Evolutionary conservation across 2,329 filamentous ascomycete genomes (phyloP).

Genomic region (Clonostachys sp.): DNA sequence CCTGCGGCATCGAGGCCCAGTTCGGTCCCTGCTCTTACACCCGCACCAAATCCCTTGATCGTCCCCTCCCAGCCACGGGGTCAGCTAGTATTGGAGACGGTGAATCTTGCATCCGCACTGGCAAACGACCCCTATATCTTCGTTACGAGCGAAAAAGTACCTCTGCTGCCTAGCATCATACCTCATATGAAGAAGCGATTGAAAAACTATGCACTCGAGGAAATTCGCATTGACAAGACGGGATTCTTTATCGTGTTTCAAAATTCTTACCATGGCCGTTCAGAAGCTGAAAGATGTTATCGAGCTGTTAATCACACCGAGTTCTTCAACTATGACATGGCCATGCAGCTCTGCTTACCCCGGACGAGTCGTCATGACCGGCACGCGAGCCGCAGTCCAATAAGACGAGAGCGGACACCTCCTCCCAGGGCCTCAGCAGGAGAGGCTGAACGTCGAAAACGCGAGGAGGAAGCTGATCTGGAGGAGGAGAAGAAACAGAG

Average conservation of each 20-base stretch:
- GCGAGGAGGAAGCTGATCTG: slow-evolving; percentile 75
- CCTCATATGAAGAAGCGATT: slow-evolving; percentile 87
- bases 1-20: slow-evolving; percentile 56
- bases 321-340: slow-evolving; percentile 89
- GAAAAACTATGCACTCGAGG: slow-evolving; percentile 75
- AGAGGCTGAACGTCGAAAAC: slow-evolving; percentile 59
- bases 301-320: slow-evolving; percentile 73
- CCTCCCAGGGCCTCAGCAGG: slow-evolving; percentile 46
- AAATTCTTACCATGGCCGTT: slow-evolving; percentile 69
- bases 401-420: slow-evolving; percentile 11
- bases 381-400: slow-evolving; percentile 22
- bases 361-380: slow-evolving; percentile 13
- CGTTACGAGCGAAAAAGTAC: slow-evolving; percentile 80
- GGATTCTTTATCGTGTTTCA: slow-evolving; percentile 94
- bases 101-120: slow-evolving; percentile 64
- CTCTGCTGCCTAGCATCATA: slow-evolving; percentile 79
- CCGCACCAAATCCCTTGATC: slow-evolving; percentile 16
- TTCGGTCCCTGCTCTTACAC: slow-evolving; percentile 12
- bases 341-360: slow-evolving; percentile 68
- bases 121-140: slow-evolving; percentile 85
- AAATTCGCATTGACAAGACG: slow-evolving; percentile 76
- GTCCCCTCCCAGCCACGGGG: slow-evolving; percentile 10
- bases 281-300: slow-evolving; percentile 78
- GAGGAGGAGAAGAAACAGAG: slow-evolving; percentile 88
- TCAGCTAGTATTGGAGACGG: slow-evolving; percentile 54